Base-by-base conservation (phyloP, 1,284 basidiomycete genomes). In the Papiliotrema terrestris region DNA sequence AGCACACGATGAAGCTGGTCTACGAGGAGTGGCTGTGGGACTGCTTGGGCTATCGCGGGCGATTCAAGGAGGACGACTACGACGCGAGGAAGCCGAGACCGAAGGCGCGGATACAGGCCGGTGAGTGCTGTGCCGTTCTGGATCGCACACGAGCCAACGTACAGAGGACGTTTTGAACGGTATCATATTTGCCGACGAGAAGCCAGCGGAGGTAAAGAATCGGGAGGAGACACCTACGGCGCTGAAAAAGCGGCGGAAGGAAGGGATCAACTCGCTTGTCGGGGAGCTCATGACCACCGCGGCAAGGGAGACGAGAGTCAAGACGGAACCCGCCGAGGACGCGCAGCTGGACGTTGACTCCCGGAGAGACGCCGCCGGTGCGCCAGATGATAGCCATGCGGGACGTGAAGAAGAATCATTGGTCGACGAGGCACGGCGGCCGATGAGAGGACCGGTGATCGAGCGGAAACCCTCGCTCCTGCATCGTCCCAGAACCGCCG, bases 1-100 rank as follows among this genome's bases (percentile, higher is more conserved):
- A 51, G 25, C 66, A 69, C 13, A 65, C 68, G 49, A 72, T 73
- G 36, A 59, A 60, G 46, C 68, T 75, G 49, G 64, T 73, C 3
- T 74, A 75, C 56, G 72, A 75, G 48, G 72, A 75, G 49, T 77
- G 75, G 75, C 61, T 77, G n/a, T 76, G 74, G 74, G 75, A 77
- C 63, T 76, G 75, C 46, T 63, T 74, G 9, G 68, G 58, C 13
- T 76, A 66, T 49, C 52, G 56, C 13, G 75, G 74, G 5, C 63
- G 73, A 36, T 75, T 67, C 61, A 69, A 63, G 55, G 74, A 75
- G 56, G 71, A 72, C 26, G 52, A 48, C 17, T 77, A 75, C 55
- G 71, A 73, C 62, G 71, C 71, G 22, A 59, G 67, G 37, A 72
- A 71, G 44, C 56, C 67, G 5, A 53, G 71, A 32, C 52, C 59